Percentiles rank a stretch among this genome's conserved stretches.
Conservation (phyloP, 257 asterid species). For the Anisodus tanguticus region DNA sequence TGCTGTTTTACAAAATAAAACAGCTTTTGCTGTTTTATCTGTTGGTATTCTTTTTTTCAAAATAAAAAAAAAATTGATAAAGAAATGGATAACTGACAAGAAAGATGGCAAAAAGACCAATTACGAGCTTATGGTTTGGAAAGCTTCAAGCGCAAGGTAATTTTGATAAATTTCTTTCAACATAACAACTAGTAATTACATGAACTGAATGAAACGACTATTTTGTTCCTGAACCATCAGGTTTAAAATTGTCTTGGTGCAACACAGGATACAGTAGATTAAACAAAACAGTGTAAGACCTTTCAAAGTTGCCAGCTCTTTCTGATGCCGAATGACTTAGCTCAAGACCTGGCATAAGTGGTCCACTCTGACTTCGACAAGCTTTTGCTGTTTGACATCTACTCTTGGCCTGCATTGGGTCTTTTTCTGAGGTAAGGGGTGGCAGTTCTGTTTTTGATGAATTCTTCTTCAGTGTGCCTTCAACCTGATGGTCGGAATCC, state of each 20-base stretch:
- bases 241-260: not conserved
- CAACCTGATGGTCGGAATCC: conserved; percentile 49
- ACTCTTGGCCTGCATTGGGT: conserved; percentile 51
- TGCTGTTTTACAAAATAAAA: conserved; percentile 55
- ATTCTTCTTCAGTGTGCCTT: conserved; percentile 43
- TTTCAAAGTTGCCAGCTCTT: conserved; percentile 66
- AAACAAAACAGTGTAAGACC: conserved; percentile 48
- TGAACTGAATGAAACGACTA: not conserved
- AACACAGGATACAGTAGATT: conserved; percentile 12
- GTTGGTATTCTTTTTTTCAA: not conserved
- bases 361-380: conserved; percentile 90
- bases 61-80: not conserved
- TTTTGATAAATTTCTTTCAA: not conserved
- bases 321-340: conserved; percentile 69
- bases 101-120: conserved; percentile 13
- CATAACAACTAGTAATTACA: not conserved
- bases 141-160: not conserved
- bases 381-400: conserved; percentile 56
- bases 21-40: no score
- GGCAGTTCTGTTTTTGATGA: conserved; percentile 58
- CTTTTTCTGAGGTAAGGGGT: conserved; percentile 61
- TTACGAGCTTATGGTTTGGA: not conserved
- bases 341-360: conserved; percentile 74
- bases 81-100: not conserved
- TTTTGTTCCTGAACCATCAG: not conserved